Percentiles rank a stretch among this genome's conserved stretches.
phyloP scores from a whole-genome alignment of 192 early-diverging fungal genomes.

The Coemansia sp. region DNA sequence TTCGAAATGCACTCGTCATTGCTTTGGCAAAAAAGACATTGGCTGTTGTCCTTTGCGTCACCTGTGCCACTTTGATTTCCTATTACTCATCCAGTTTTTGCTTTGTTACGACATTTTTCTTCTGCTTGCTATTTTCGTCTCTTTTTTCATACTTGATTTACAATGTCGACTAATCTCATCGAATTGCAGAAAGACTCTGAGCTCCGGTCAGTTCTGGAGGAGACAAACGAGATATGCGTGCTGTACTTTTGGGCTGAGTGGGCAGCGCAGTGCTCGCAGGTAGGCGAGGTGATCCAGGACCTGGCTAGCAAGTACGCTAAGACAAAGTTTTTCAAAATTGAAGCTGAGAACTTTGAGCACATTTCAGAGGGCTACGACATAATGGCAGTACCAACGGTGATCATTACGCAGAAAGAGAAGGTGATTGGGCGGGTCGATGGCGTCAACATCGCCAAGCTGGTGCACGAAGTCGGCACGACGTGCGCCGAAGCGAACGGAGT shows the following conservation, averaged over 20 bases:
- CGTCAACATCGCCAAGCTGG: conserved; percentile 80
- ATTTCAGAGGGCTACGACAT: conserved; percentile 88
- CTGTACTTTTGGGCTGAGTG: conserved; percentile 93
- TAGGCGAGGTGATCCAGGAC: conserved; percentile 88
- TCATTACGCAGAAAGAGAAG: conserved; percentile 72
- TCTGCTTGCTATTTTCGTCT: neutral
- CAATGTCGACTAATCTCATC: conserved; percentile 23
- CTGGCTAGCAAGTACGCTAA: conserved; percentile 74
- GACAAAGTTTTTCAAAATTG: conserved; percentile 80
- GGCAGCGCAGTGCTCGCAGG: conserved; percentile 86
- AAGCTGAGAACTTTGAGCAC: conserved; percentile 89
- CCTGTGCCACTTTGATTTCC: neutral
- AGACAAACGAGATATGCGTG: conserved; percentile 44
- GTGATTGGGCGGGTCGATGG: conserved; percentile 81
- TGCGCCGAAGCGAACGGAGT: conserved; percentile 25
- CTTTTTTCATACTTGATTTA: neutral
- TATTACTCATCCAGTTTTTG: neutral
- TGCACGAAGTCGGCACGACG: conserved; percentile 59
- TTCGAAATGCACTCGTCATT: neutral
- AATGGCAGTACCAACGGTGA: conserved; percentile 86
- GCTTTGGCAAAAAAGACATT: neutral
- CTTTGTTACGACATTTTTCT: neutral
- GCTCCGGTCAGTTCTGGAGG: conserved; percentile 36
- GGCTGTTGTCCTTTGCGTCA: neutral
- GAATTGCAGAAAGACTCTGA: conserved; percentile 35